Evolutionary conservation across 2,329 filamentous ascomycete species (phyloP).

Genomic region (Diaporthe vaccinii): DNA sequence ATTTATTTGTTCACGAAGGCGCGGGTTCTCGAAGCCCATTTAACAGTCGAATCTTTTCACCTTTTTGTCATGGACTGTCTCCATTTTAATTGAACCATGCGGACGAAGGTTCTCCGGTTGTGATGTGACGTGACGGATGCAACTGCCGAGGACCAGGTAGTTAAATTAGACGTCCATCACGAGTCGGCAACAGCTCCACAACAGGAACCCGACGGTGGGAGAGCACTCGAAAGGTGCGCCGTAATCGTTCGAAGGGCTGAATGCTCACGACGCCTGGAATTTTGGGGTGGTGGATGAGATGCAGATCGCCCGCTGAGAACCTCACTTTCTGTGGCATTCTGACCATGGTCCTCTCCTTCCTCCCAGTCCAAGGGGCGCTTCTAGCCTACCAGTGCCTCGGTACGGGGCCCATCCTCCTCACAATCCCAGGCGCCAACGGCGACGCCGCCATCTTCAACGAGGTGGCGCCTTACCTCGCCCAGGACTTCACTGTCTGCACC

Average conservation of each 20-base stretch:
- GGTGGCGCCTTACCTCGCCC: slow-evolving; percentile 43
- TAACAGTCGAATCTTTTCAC: neutral
- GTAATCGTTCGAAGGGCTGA: neutral
- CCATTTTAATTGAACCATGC: neutral
- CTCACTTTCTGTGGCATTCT: neutral
- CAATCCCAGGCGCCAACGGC: slow-evolving; percentile 50
- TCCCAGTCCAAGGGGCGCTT: slow-evolving; percentile 35
- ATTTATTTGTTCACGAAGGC: neutral
- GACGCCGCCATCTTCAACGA: slow-evolving; percentile 45
- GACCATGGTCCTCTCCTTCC: slow-evolving; percentile 4
- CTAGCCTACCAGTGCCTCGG: slow-evolving; percentile 49
- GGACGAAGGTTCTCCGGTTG: neutral
- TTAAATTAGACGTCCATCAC: slow-evolving; percentile 19
- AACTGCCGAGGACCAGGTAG: neutral
- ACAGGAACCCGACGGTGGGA: neutral
- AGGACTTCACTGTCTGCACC: slow-evolving; percentile 47
- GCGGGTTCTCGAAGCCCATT: neutral
- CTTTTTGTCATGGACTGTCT: neutral
- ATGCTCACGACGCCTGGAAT: neutral
- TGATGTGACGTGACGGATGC: slow-evolving; percentile 18
- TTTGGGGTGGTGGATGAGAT: neutral
- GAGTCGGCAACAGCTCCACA: slow-evolving; percentile 21
- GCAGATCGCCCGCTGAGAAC: neutral
- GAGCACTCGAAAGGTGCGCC: neutral
- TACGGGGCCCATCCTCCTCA: slow-evolving; percentile 47